phyloP scores from a whole-genome alignment of 176 grass and related monocot genomes.

The Ananas comosus region DNA sequence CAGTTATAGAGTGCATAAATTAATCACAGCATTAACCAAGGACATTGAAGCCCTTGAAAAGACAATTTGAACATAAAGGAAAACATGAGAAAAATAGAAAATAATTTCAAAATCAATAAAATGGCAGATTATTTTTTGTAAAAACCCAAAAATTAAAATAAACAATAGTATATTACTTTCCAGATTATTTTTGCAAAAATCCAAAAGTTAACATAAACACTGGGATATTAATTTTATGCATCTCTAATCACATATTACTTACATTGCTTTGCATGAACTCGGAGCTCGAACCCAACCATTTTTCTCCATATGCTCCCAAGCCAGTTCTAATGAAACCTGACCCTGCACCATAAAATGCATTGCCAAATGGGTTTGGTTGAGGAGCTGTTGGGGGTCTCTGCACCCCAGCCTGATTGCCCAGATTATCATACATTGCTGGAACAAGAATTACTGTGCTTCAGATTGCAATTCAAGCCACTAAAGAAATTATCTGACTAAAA shows the following conservation, averaged over 20 bases:
- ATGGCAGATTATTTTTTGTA: too few relatives aligned
- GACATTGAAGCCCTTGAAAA: background rate
- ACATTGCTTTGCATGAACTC: conserved; percentile 98
- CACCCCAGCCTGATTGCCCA: conserved; percentile 37
- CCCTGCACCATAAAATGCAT: conserved; percentile 58
- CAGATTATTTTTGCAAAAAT: too few relatives aligned
- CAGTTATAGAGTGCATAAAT: too few relatives aligned
- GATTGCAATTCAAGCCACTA: background rate
- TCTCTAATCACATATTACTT: conserved; percentile 5
- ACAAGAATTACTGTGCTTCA: background rate
- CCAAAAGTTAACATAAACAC: too few relatives aligned
- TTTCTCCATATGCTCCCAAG: conserved; percentile 63
- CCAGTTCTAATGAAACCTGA: conserved; percentile 58
- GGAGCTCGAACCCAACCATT: conserved; percentile 66
- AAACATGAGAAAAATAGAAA: background rate
- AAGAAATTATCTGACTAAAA: too few relatives aligned
- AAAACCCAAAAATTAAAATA: too few relatives aligned
- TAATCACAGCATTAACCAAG: too few relatives aligned
- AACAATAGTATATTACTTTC: too few relatives aligned
- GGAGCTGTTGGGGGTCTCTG: conserved; percentile 32
- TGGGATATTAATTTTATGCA: too few relatives aligned
- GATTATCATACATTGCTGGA: conserved; percentile 68
- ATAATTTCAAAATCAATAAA: too few relatives aligned
- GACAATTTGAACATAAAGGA: conserved; percentile 5
- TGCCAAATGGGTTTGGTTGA: conserved; percentile 59